A percentile compares a stretch with the other conserved stretches of the same genome.
Conservation (phyloP, 2,329 filamentous ascomycete species). For the Cordyceps pruinosa region DNA sequence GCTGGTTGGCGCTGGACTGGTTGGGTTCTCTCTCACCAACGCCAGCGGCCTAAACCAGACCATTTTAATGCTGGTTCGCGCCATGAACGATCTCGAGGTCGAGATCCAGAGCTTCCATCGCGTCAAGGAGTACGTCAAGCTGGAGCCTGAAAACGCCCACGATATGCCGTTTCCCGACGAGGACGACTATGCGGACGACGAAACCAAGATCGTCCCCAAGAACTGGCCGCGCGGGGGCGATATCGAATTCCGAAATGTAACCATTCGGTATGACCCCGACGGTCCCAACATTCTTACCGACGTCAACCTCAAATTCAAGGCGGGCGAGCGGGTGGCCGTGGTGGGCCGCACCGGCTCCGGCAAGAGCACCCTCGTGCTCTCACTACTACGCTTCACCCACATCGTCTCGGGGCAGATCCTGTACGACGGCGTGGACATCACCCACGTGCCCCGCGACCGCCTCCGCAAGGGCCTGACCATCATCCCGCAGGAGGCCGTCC, state of each 20-base stretch:
- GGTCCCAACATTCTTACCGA: conserved; percentile 43
- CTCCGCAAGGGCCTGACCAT: conserved; percentile 50
- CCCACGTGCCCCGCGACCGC: conserved; percentile 40
- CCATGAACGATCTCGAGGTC: conserved; percentile 47
- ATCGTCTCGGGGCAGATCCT: conserved; percentile 45
- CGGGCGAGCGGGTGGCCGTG: conserved; percentile 70
- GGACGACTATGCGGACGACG: conserved; percentile 34
- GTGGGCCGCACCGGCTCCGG: conserved; percentile 77
- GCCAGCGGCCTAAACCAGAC: conserved; percentile 47
- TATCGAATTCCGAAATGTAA: conserved; percentile 45
- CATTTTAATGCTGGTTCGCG: conserved; percentile 44
- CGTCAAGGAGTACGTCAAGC: conserved; percentile 41
- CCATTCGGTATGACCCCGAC: conserved; percentile 40
- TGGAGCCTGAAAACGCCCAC: conserved; percentile 38
- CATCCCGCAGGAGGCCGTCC: conserved; percentile 52
- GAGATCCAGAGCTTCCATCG: conserved; percentile 46
- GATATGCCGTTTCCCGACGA: conserved; percentile 33
- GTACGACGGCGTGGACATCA: conserved; percentile 50
- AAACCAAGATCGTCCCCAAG: conserved; percentile 31
- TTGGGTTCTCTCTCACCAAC: conserved; percentile 50
- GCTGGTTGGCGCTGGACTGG: conserved; percentile 42
- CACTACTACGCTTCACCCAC: conserved; percentile 47
- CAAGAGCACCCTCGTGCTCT: conserved; percentile 64
- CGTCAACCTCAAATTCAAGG: conserved; percentile 45
- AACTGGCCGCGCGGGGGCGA: conserved; percentile 41